phyloP scores from a whole-genome alignment of 129 eudicot genomes.

The Daucus carota region DH1_v3.0 NC_030385.2:41483001-41483500 shows the following conservation, averaged over 20 bases:
- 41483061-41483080: constrained; percentile 90
- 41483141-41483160: constrained; percentile 21
- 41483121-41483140: constrained; percentile 89
- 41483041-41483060: constrained; percentile 67
- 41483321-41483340: constrained; percentile 86
- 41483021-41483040: constrained; percentile 78
- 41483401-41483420: too few relatives aligned
- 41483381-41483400: too few relatives aligned
- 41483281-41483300: constrained; percentile 49
- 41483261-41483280: constrained; percentile 49
- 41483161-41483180: background rate
- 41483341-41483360: constrained; percentile 73
- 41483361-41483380: background rate
- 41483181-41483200: background rate
- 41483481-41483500: constrained; percentile 67
- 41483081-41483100: constrained; percentile 83
- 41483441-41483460: constrained; percentile 10
- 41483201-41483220: constrained; percentile 34
- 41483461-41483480: constrained; percentile 77
- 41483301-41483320: constrained; percentile 77
- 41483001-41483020: constrained; percentile 73
- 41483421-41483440: constrained; percentile 4
- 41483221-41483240: constrained; percentile 89
- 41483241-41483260: constrained; percentile 46
- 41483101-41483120: constrained; percentile 81